These are phyloP conservation scores for Penicillium daleae DNA, from an alignment of 495 filamentous ascomycete genomes.

Conservation along the genomic window DNA sequence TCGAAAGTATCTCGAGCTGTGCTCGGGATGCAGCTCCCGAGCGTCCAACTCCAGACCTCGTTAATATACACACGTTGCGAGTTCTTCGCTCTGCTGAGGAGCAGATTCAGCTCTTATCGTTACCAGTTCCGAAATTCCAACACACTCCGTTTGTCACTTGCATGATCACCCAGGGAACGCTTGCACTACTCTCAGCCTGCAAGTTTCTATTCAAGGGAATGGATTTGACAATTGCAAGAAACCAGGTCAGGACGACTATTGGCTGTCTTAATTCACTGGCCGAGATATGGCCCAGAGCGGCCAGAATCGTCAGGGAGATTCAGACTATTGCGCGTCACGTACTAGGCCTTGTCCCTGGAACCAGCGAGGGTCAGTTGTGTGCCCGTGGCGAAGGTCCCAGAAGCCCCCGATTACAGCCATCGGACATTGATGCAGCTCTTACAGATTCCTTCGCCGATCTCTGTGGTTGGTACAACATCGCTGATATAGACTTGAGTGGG, in stretches of 20 bases:
- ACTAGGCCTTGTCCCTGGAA: too few relatives aligned
- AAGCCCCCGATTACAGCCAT: too few relatives aligned
- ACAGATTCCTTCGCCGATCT: too few relatives aligned
- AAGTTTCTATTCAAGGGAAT: conserved; percentile 24
- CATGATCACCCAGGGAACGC: conserved; percentile 36
- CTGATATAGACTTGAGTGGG: too few relatives aligned
- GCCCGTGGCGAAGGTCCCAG: too few relatives aligned
- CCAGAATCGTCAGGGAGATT: conserved; percentile 70
- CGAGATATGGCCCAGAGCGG: conserved; percentile 50
- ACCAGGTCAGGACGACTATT: conserved; percentile 38
- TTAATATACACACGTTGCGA: conserved; percentile 34
- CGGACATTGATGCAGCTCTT: too few relatives aligned
- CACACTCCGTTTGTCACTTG: conserved; percentile 39
- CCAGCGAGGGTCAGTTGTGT: too few relatives aligned
- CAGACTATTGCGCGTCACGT: conserved; percentile 71
- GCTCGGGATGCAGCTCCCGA: conserved; percentile 30
- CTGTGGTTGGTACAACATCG: too few relatives aligned
- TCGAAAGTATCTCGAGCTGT: conserved; percentile 37
- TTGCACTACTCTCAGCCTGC: conserved; percentile 37
- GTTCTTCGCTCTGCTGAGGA: conserved; percentile 31
- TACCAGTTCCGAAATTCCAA: conserved; percentile 28
- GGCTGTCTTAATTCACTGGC: conserved; percentile 36
- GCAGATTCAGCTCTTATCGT: conserved; percentile 34
- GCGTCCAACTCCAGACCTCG: conserved; percentile 28
- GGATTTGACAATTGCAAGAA: conserved; percentile 33